phyloP scores from a whole-genome alignment of 805 yeast species.

The Zygosaccharomyces gambellarensis region DNA sequence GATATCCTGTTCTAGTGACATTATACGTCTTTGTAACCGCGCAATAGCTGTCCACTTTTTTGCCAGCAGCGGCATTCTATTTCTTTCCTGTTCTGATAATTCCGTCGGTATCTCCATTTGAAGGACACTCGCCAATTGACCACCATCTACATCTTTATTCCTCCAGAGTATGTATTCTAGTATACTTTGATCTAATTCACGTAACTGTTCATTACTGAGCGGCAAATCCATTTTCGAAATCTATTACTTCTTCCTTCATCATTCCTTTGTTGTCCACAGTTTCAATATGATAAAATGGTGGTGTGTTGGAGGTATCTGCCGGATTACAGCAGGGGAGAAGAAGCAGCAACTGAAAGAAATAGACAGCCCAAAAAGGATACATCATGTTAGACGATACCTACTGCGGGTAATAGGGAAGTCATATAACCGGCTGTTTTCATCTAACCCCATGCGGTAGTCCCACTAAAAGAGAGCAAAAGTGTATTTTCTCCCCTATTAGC shows the following conservation, averaged over 20 bases:
- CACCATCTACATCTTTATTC: neutral
- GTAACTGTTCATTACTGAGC: slow-evolving; percentile 13
- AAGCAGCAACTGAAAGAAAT: too few species aligned
- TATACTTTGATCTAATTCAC: slow-evolving; percentile 15
- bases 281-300: neutral
- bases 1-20: slow-evolving; percentile 57
- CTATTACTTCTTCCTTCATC: neutral
- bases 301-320: neutral
- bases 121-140: slow-evolving; percentile 3
- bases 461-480: too few species aligned
- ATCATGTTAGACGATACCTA: too few species aligned
- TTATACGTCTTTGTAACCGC: slow-evolving; percentile 66
- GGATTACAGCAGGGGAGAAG: too few species aligned
- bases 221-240: slow-evolving; percentile 9
- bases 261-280: neutral
- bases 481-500: too few species aligned
- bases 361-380: too few species aligned
- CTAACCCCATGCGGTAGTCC: too few species aligned
- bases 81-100: neutral
- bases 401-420: too few species aligned
- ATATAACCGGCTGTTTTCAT: too few species aligned
- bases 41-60: slow-evolving; percentile 84
- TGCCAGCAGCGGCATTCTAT: slow-evolving; percentile 13
- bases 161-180: slow-evolving; percentile 18
- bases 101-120: neutral